phyloP scores from a whole-genome alignment of 2,329 filamentous ascomycete species.

The Lanzia echinophila region DNA sequence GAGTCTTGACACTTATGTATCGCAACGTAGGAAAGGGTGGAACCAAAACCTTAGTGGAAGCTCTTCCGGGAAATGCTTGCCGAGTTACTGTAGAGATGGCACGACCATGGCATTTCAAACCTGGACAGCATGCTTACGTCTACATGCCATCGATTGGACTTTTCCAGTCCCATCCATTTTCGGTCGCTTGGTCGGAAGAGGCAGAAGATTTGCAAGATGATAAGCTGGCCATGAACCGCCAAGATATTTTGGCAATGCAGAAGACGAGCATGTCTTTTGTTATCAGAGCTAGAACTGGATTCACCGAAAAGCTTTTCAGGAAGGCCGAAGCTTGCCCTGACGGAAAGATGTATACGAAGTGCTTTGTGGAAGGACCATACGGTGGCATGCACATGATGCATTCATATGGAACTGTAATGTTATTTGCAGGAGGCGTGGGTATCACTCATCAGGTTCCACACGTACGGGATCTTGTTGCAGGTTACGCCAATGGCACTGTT shows the following conservation, averaged over 20 bases:
- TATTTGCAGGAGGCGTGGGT: slow-evolving; percentile 75
- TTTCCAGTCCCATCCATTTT: slow-evolving; percentile 75
- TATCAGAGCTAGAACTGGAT: slow-evolving; percentile 66
- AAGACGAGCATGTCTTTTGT: slow-evolving; percentile 65
- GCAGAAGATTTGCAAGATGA: slow-evolving; percentile 44
- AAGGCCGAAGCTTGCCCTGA: slow-evolving; percentile 55
- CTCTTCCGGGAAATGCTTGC: slow-evolving; percentile 67
- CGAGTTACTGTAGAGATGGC: slow-evolving; percentile 68
- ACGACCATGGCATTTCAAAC: slow-evolving; percentile 67
- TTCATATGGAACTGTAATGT: slow-evolving; percentile 70
- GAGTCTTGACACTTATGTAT: slow-evolving; percentile 54
- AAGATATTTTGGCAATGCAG: slow-evolving; percentile 52
- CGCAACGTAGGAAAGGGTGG: slow-evolving; percentile 62
- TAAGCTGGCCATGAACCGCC: slow-evolving; percentile 52
- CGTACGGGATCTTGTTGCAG: slow-evolving; percentile 63
- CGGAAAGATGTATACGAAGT: slow-evolving; percentile 55
- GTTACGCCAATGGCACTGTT: slow-evolving; percentile 61
- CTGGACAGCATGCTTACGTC: slow-evolving; percentile 73
- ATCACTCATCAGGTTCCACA: slow-evolving; percentile 76
- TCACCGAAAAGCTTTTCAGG: slow-evolving; percentile 64
- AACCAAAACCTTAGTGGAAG: slow-evolving; percentile 64
- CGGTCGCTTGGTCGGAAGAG: slow-evolving; percentile 70
- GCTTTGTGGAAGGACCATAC: slow-evolving; percentile 71
- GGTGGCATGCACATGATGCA: slow-evolving; percentile 64
- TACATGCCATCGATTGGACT: slow-evolving; percentile 68